Base-by-base conservation (phyloP, 441 rosid genomes). In the Omphalea diandra region DNA sequence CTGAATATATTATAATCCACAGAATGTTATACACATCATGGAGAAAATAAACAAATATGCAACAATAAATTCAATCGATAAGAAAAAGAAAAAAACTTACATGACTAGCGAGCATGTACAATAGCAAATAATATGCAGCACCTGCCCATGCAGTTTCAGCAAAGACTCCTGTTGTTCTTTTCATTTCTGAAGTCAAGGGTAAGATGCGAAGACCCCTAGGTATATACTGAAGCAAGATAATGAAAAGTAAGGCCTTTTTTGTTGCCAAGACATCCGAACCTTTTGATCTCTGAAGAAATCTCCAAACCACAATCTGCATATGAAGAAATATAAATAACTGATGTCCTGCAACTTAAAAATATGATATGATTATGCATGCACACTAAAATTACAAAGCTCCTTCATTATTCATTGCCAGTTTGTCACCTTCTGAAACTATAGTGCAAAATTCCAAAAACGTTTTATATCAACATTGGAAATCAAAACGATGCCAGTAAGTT, bases 101-200 rank as follows among this genome's bases (percentile, higher is more conserved):
- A 83, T 95, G 99, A 86, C 99, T 95, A 53, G 97, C 96, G 62
- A 95, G 99, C 97, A 95, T 88, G 86, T 93, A 95, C 65, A 90
- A 70, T 27, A 95, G 85, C 84, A 95, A 81, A 81, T 95, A 95
- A 82, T 80, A 93, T 40, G 89, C 97, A 73, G 99, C 99, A 82
- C 99, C 99, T 40, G 97, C 94, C 99, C 98, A 93, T 53, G 94
- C 98, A 55, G 97, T 90, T 84, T 95, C 98, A 66, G 96, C 99
- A 72, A 95, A 88, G 67, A 88, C 98, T 64, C 99, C 99, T 3
- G 96, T 80, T 58, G 99, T 93, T 78, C 98, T 93, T 79, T 90
- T 95, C 68, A 95, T 83, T 83, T 93, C 99, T 67, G 97, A 85
- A 69, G 87, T 89, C 68, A 95, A 73, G 17, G 99, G 97, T 10